Evolutionary conservation across 805 yeast genomes (phyloP).

Genomic region (Maudiozyma serrabonitensis): DNA sequence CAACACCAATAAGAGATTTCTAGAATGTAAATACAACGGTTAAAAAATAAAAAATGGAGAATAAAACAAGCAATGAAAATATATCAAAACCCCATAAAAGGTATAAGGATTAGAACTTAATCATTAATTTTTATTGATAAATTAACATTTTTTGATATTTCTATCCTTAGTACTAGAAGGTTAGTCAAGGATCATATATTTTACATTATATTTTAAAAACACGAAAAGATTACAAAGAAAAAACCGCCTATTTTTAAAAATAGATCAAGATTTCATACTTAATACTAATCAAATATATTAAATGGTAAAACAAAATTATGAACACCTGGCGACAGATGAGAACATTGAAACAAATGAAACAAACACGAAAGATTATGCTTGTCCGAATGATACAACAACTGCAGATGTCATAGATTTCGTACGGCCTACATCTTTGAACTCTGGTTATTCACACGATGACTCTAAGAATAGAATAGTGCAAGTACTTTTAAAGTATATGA

Average conservation of each 20-base stretch:
- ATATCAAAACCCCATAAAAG: too few relatives aligned
- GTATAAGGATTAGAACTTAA: too few relatives aligned
- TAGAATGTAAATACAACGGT: too few relatives aligned
- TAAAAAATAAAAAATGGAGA: too few relatives aligned
- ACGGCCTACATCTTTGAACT: neutral
- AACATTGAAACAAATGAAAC: neutral
- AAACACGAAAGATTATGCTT: neutral
- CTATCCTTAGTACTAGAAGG: too few relatives aligned
- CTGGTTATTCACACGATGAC: neutral
- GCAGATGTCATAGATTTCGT: neutral
- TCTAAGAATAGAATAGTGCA: neutral
- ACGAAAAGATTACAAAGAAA: too few relatives aligned
- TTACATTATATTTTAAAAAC: too few relatives aligned
- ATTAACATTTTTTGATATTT: too few relatives aligned
- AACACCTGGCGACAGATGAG: neutral
- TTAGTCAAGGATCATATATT: too few relatives aligned
- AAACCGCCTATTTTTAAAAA: neutral
- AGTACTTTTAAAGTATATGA: constrained; percentile 38
- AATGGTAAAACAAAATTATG: neutral
- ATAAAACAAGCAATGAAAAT: too few relatives aligned
- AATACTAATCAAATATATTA: neutral
- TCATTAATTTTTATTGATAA: too few relatives aligned
- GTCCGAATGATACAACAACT: neutral
- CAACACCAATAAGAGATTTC: too few relatives aligned
- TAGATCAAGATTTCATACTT: neutral